phyloP scores from a whole-genome alignment of 768 basidiomycete species.

The Hericium rajendrae region DNA sequence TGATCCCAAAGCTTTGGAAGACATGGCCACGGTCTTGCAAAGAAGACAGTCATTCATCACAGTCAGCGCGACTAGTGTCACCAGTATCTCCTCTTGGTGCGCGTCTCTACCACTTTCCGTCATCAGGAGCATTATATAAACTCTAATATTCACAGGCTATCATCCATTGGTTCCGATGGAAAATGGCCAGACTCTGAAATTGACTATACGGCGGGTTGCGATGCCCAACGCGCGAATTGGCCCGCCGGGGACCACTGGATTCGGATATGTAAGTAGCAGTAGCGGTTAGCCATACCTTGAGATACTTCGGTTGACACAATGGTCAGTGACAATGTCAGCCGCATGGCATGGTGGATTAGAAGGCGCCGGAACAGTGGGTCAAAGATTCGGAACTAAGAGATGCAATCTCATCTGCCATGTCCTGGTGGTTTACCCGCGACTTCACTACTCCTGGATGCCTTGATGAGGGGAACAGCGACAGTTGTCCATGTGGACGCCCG shows the following conservation, averaged over 20 bases:
- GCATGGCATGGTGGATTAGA: conserved; percentile 16
- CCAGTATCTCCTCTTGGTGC: conserved; percentile 6
- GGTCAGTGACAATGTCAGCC: conserved; percentile 15
- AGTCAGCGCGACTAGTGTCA: not conserved
- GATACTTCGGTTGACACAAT: not conserved
- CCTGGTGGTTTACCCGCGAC: conserved; percentile 24
- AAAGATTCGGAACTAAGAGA: conserved; percentile 8
- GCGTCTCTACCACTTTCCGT: not conserved
- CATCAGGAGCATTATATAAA: not conserved
- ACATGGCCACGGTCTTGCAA: conserved; percentile 8
- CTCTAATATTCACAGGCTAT: conserved; percentile 7
- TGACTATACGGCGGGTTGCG: conserved; percentile 24
- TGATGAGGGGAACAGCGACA: conserved; percentile 15
- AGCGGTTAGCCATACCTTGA: no score
- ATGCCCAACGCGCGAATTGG: conserved; percentile 27
- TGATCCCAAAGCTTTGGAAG: not conserved
- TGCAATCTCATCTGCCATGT: conserved; percentile 16
- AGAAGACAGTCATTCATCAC: conserved; percentile 8
- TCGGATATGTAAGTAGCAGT: conserved; percentile 8
- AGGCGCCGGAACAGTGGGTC: conserved; percentile 7
- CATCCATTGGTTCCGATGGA: conserved; percentile 12
- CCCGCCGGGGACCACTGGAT: conserved; percentile 22
- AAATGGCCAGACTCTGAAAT: conserved; percentile 17
- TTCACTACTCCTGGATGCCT: conserved; percentile 20
- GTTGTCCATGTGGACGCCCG: conserved; percentile 23